Percentiles rank a stretch among this genome's conserved stretches.
phyloP scores from a whole-genome alignment of 129 eudicot species.

The Cynara cardunculus region DNA sequence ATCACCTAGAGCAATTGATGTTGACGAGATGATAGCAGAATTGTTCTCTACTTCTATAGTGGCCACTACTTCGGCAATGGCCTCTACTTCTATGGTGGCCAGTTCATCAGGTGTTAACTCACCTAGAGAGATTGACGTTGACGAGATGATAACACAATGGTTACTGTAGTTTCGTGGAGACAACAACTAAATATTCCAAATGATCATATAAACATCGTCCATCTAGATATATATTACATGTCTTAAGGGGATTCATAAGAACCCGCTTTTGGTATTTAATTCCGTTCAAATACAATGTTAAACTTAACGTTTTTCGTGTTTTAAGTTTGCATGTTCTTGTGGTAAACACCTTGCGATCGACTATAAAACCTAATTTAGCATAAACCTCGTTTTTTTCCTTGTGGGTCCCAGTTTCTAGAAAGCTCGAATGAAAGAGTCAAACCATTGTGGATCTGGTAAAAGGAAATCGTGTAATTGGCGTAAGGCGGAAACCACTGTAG shows the following conservation, averaged over 20 bases:
- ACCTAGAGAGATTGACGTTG: neutral
- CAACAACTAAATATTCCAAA: neutral
- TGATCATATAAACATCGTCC: neutral
- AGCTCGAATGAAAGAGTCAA: neutral
- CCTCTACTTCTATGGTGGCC: neutral
- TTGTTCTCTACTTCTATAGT: too few relatives aligned
- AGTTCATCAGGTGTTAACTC: neutral
- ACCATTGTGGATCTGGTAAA: neutral
- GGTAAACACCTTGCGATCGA: neutral
- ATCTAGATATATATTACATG: neutral
- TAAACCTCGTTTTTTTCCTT: neutral
- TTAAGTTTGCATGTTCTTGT: slow-evolving; percentile 1
- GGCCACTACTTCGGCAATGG: neutral
- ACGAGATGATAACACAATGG: slow-evolving; percentile 1
- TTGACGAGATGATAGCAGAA: too few relatives aligned
- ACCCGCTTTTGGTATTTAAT: neutral
- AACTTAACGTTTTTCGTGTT: neutral
- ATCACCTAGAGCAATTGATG: too few relatives aligned
- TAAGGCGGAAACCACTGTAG: neutral
- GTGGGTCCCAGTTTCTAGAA: neutral
- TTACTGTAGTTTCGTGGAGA: neutral
- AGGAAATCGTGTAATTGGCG: neutral
- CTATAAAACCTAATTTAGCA: neutral
- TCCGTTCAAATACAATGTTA: neutral
- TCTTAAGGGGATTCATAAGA: neutral